Conservation (phyloP, 2,329 filamentous ascomycete species). For the Botrytis fabae region DNA sequence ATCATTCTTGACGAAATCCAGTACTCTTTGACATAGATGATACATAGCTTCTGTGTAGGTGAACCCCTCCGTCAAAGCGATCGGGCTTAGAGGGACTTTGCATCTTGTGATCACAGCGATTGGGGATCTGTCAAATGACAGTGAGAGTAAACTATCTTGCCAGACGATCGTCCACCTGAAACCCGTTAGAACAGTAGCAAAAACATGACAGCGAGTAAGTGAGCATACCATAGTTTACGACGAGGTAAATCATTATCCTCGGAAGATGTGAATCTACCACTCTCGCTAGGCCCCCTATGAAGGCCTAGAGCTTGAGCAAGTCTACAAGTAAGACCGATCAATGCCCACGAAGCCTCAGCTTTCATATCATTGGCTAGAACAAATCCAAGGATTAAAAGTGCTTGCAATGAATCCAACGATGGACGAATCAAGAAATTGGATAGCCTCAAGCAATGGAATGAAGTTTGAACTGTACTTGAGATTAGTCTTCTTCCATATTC, state of each 20-base stretch:
- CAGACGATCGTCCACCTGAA: conserved; percentile 61
- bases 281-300: conserved; percentile 45
- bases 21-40: conserved; percentile 61
- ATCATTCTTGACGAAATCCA: conserved; percentile 42
- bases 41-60: conserved; percentile 67
- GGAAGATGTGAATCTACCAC: conserved; percentile 31
- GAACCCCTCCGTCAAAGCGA: conserved; percentile 51
- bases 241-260: conserved; percentile 38
- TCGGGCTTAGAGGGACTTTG: conserved; percentile 55
- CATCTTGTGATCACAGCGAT: conserved; percentile 52
- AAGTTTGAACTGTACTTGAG: conserved; percentile 41
- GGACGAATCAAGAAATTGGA: conserved; percentile 64
- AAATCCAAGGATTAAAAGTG: conserved; percentile 61
- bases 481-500: neutral
- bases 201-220: neutral
- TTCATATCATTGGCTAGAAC: conserved; percentile 69
- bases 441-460: conserved; percentile 63
- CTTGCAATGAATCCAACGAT: conserved; percentile 66
- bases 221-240: conserved; percentile 39
- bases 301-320: conserved; percentile 66
- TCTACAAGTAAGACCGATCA: conserved; percentile 63
- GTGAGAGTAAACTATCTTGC: conserved; percentile 65
- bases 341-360: conserved; percentile 65
- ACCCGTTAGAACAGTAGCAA: conserved; percentile 20
- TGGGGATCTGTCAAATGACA: conserved; percentile 66